These are phyloP conservation scores for Salix caprea DNA, from an alignment of 345 rosid species.

Conservation along the genomic window DNA sequence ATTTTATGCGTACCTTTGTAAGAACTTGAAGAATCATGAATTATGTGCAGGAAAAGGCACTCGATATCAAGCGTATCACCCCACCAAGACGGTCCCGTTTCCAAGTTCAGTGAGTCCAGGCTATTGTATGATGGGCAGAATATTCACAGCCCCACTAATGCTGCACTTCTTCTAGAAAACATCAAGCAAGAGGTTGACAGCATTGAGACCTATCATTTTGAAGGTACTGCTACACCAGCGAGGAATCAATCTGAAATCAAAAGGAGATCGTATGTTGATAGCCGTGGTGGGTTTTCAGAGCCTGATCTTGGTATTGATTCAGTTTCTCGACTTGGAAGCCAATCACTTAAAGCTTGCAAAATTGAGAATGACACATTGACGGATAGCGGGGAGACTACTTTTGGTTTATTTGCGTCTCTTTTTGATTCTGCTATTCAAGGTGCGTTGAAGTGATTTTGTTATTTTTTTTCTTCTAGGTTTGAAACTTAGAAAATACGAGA, in stretches of 20 bases:
- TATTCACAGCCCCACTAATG: conserved; percentile 87
- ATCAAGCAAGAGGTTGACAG: conserved; percentile 80
- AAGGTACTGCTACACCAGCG: conserved; percentile 30
- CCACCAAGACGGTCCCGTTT: conserved; percentile 37
- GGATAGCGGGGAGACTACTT: conserved; percentile 68
- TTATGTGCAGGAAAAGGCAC: conserved; percentile 60
- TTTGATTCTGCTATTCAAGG: conserved; percentile 91
- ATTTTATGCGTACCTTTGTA: too few relatives aligned
- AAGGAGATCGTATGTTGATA: conserved; percentile 41
- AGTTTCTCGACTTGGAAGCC: conserved; percentile 45
- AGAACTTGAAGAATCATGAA: not conserved
- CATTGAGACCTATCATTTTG: conserved; percentile 45
- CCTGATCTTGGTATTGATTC: conserved; percentile 39
- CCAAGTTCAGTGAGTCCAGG: conserved; percentile 57
- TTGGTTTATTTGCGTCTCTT: conserved; percentile 75
- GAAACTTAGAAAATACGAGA: not conserved
- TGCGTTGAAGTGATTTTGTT: conserved; percentile 14
- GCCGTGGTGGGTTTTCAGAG: conserved; percentile 34
- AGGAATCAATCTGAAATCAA: conserved; percentile 44
- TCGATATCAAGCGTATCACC: conserved; percentile 57
- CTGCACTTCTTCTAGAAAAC: conserved; percentile 86
- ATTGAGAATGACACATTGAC: conserved; percentile 67
- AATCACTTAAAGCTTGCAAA: conserved; percentile 71
- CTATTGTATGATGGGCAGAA: conserved; percentile 67
- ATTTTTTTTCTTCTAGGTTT: not conserved